Percentiles rank a stretch among this genome's conserved stretches.
Conservation (phyloP, 768 basidiomycete species). For the Suillus subaureus region DNA sequence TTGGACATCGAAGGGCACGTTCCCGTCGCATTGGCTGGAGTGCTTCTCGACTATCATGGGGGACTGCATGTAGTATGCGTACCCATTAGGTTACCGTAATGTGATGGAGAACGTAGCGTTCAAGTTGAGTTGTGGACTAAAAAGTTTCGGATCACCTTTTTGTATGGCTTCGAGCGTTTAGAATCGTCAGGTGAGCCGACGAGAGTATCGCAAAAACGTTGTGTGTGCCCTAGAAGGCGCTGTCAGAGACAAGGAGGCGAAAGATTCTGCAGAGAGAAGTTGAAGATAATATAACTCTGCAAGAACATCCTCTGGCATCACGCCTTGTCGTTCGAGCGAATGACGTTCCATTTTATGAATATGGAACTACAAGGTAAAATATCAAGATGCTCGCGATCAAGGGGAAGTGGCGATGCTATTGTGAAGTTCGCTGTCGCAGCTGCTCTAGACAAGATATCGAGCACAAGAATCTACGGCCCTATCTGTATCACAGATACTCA, state of each 20-base stretch:
- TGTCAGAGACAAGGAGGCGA: not conserved
- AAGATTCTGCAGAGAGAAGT: not conserved
- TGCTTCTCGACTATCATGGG: not conserved
- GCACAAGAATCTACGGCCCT: not conserved
- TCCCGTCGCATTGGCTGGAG: not conserved
- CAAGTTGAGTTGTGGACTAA: not conserved
- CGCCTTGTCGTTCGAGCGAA: not conserved
- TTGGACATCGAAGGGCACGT: not conserved
- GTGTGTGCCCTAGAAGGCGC: not conserved
- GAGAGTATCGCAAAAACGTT: not conserved
- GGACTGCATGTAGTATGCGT: not conserved
- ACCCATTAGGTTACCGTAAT: not conserved
- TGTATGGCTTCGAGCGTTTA: not conserved
- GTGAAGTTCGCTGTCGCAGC: not conserved
- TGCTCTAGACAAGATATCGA: not conserved
- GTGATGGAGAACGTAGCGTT: not conserved
- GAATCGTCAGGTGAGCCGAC: not conserved
- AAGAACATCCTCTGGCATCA: not conserved
- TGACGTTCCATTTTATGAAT: not conserved
- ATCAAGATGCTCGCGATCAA: not conserved
- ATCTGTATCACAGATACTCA: not conserved
- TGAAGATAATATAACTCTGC: not conserved
- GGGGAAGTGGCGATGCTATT: not conserved
- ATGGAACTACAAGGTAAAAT: not conserved
- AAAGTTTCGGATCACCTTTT: not conserved